Evolutionary conservation across 345 rosid genomes (phyloP).

Genomic region (Zanthoxylum bungeanum): DNA sequence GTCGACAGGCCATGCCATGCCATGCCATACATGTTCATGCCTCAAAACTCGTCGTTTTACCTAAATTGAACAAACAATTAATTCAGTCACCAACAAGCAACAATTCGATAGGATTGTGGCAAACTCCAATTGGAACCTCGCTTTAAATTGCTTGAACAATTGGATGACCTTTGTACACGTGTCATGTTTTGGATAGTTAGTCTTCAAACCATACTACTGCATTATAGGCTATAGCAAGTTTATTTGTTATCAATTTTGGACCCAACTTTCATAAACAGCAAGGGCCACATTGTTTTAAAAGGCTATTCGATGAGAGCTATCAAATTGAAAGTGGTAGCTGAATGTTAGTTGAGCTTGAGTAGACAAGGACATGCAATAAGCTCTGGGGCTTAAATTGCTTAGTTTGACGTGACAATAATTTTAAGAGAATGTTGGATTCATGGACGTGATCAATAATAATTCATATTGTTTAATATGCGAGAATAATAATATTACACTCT

Average conservation of each 20-base stretch:
- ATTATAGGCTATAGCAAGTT: neutral
- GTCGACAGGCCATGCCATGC: neutral
- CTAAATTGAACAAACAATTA: neutral
- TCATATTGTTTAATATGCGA: too few species aligned
- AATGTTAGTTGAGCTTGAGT: conserved; percentile 16
- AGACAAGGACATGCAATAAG: conserved; percentile 11
- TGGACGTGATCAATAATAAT: too few species aligned
- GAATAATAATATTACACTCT: too few species aligned
- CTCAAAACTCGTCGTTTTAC: neutral
- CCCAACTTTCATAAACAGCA: neutral
- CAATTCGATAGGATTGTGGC: neutral
- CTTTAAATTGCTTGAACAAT: neutral
- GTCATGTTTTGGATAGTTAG: neutral
- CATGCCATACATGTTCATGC: neutral
- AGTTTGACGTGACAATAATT: too few species aligned
- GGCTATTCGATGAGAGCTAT: conserved; percentile 3
- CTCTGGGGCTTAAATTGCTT: too few species aligned
- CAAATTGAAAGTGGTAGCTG: neutral
- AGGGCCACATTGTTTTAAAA: conserved; percentile 5
- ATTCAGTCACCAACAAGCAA: conserved; percentile 1
- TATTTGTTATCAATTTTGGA: neutral
- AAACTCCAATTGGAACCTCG: neutral
- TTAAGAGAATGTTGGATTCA: too few species aligned
- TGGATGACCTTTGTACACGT: neutral
- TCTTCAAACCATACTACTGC: neutral